phyloP scores from a whole-genome alignment of 2,329 filamentous ascomycete species.

The Shiraia sp. region DNA sequence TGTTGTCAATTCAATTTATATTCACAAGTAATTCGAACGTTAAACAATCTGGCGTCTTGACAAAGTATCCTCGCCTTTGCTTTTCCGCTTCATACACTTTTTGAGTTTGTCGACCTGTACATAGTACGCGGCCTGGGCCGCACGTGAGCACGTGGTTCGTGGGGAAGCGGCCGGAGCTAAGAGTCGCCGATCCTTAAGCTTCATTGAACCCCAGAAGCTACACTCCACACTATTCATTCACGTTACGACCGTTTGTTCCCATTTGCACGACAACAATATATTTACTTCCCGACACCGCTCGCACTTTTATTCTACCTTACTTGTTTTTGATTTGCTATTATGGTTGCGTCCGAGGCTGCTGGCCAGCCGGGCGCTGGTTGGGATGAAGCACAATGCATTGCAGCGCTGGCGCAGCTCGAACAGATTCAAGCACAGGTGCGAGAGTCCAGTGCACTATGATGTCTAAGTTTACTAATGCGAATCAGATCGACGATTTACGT shows the following conservation, averaged over 20 bases:
- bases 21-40: background rate
- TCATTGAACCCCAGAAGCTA: constrained; percentile 8
- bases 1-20: background rate
- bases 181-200: constrained; percentile 12
- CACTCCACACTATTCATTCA: constrained; percentile 4
- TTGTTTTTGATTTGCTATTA: constrained; percentile 5
- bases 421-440: constrained; percentile 49
- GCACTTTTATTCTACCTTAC: background rate
- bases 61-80: too few species aligned
- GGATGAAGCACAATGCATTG: constrained; percentile 47
- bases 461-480: constrained; percentile 5
- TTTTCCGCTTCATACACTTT: background rate
- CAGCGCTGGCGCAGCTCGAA: constrained; percentile 51
- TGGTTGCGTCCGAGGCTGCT: constrained; percentile 18
- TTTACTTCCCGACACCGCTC: background rate
- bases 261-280: constrained; percentile 1
- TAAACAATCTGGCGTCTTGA: too few species aligned
- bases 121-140: background rate
- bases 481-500: constrained; percentile 49
- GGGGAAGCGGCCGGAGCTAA: constrained; percentile 2
- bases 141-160: constrained; percentile 22
- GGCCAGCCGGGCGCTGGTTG: constrained; percentile 28
- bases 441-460: background rate
- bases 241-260: constrained; percentile 7
- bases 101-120: background rate